A percentile compares a stretch with the other conserved stretches of the same genome.
phyloP scores from a whole-genome alignment of 768 basidiomycete genomes.

The Rhodosporidiobolus sp. region DNA sequence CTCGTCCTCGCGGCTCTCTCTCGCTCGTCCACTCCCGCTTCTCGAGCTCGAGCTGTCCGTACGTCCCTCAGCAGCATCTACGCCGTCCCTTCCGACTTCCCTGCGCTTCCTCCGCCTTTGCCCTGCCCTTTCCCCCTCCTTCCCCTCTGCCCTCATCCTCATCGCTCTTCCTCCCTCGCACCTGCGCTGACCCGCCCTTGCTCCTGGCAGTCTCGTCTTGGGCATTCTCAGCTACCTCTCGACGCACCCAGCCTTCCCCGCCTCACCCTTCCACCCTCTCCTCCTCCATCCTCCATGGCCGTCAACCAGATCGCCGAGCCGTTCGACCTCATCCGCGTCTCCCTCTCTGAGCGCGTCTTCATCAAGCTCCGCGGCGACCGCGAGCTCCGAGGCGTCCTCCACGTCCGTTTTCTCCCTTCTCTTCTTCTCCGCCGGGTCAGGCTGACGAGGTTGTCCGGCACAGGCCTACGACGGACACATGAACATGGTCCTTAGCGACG shows the following conservation, averaged over 20 bases:
- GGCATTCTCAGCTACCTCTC: too few relatives aligned
- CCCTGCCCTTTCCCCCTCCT: too few relatives aligned
- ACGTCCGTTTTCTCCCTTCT: slow-evolving; percentile 58
- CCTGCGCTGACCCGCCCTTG: too few relatives aligned
- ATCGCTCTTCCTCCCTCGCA: not conserved
- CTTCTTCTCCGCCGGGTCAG: not conserved
- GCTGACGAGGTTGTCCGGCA: fast-evolving
- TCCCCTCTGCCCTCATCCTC: not conserved
- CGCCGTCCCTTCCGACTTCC: too few relatives aligned
- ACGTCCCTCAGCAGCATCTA: too few relatives aligned
- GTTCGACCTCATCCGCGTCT: slow-evolving; percentile 92
- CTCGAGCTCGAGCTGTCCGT: too few relatives aligned
- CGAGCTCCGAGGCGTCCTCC: slow-evolving; percentile 83
- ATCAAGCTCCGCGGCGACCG: slow-evolving; percentile 95
- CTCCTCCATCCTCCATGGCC: not conserved
- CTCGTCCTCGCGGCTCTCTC: not conserved
- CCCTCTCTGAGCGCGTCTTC: slow-evolving; percentile 94
- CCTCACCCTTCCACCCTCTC: not conserved
- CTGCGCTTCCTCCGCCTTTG: too few relatives aligned
- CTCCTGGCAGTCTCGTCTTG: too few relatives aligned
- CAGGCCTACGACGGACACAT: slow-evolving; percentile 99
- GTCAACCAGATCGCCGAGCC: slow-evolving; percentile 60
- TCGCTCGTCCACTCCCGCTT: not conserved
- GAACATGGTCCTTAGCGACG: slow-evolving; percentile 96
- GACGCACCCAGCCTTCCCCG: too few relatives aligned